These are phyloP conservation scores for Stromatinia cepivora DNA, from an alignment of 2,329 filamentous ascomycete genomes.

Conservation along the genomic window DNA sequence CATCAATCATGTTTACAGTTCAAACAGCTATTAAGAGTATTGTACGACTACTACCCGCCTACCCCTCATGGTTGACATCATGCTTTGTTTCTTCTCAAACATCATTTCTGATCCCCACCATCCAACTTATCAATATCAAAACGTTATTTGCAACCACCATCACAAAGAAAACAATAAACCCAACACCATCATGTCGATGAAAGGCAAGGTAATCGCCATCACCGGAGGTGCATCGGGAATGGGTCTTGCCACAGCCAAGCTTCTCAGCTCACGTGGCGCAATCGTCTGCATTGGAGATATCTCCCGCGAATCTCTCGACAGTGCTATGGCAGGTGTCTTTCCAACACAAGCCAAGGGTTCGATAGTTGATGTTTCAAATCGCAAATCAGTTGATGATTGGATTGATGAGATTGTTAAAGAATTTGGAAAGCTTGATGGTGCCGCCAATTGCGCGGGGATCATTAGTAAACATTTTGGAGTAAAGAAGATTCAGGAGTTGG, in stretches of 20 bases:
- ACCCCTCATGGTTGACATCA: neutral
- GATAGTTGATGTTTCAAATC: slow-evolving; percentile 37
- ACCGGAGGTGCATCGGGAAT: slow-evolving; percentile 77
- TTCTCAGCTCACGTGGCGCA: slow-evolving; percentile 33
- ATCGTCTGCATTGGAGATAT: slow-evolving; percentile 36
- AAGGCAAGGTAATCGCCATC: slow-evolving; percentile 65
- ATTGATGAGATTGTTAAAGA: slow-evolving; percentile 41
- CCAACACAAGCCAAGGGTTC: neutral
- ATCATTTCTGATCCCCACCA: neutral
- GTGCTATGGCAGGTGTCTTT: slow-evolving; percentile 32
- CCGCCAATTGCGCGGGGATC: slow-evolving; percentile 54
- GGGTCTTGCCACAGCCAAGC: slow-evolving; percentile 69
- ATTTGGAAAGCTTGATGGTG: slow-evolving; percentile 45
- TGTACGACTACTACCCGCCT: neutral
- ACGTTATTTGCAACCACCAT: neutral
- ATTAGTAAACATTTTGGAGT: slow-evolving; percentile 41
- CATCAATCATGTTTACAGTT: neutral
- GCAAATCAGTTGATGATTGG: slow-evolving; percentile 42
- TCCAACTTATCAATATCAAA: neutral
- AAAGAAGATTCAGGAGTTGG: slow-evolving; percentile 36
- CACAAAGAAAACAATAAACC: neutral
- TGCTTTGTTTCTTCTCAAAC: neutral
- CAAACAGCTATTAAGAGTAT: neutral
- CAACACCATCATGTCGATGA: slow-evolving; percentile 31
- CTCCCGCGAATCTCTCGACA: slow-evolving; percentile 28